Evolutionary conservation across 2,329 filamentous ascomycete genomes (phyloP).

Genomic region (Bipolaris zeicola): DNA sequence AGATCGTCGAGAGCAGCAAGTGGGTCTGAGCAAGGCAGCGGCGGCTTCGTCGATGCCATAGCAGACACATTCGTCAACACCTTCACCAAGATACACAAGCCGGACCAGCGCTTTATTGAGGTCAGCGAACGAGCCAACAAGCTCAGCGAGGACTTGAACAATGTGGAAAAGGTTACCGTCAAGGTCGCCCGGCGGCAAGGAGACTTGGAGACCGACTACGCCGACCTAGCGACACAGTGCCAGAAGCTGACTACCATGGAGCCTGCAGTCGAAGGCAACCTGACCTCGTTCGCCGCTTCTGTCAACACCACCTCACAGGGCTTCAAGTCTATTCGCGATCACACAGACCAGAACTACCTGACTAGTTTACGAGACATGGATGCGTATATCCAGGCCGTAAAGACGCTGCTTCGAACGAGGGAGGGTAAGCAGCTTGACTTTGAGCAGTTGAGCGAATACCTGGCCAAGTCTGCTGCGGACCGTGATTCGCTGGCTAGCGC

Average conservation of each 20-base stretch:
- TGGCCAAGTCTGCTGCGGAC: conserved; percentile 86
- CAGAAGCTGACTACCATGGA: conserved; percentile 90
- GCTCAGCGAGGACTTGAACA: conserved; percentile 84
- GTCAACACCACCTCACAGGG: conserved; percentile 83
- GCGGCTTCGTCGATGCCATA: conserved; percentile 89
- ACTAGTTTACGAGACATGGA: conserved; percentile 94
- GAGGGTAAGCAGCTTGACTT: conserved; percentile 99
- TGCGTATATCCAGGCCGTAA: conserved; percentile 86
- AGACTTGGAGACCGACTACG: conserved; percentile 86
- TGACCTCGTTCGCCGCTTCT: conserved; percentile 84
- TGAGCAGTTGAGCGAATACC: conserved; percentile 93
- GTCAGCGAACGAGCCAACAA: conserved; percentile 92
- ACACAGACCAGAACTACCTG: conserved; percentile 95
- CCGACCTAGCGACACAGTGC: conserved; percentile 90
- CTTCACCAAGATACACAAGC: conserved; percentile 94
- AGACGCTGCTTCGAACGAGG: conserved; percentile 84
- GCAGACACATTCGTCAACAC: conserved; percentile 97
- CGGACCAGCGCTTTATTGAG: conserved; percentile 92
- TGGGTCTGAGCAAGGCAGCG: conserved; percentile 50
- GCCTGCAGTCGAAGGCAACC: conserved; percentile 78
- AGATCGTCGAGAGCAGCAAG: conserved; percentile 69
- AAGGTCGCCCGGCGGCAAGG: conserved; percentile 85
- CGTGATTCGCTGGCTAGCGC: conserved; percentile 77
- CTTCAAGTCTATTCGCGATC: conserved; percentile 80
- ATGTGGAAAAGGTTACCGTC: conserved; percentile 95